These are phyloP conservation scores for Schizochytrium sp. DNA, from an alignment of 108 stramenopile genomes.

Conservation along the genomic window DNA sequence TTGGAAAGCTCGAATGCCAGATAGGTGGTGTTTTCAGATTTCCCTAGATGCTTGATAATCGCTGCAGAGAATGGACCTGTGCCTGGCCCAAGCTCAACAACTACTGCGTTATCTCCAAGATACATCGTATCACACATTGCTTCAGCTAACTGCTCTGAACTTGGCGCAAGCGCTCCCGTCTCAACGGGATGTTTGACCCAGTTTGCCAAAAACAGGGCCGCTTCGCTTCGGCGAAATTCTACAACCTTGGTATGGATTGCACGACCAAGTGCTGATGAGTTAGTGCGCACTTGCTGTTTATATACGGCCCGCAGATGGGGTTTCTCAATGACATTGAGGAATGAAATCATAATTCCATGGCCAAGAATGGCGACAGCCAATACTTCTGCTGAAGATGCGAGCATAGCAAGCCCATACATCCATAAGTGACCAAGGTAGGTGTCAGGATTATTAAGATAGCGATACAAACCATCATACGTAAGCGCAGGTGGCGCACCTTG, in stretches of 20 bases:
- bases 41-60: neutral
- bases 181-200: constrained; percentile 56
- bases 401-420: constrained; percentile 35
- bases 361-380: neutral
- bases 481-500: neutral
- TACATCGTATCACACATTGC: constrained; percentile 59
- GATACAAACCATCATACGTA: constrained; percentile 49
- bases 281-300: constrained; percentile 59
- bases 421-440: constrained; percentile 46
- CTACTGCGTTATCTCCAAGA: constrained; percentile 25
- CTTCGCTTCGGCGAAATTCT: constrained; percentile 41
- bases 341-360: constrained; percentile 42
- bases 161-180: constrained; percentile 54
- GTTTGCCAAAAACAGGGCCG: constrained; percentile 42
- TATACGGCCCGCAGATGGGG: constrained; percentile 46
- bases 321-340: constrained; percentile 40
- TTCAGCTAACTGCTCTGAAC: constrained; percentile 29
- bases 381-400: neutral
- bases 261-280: neutral
- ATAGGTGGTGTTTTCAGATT: constrained; percentile 7
- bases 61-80: constrained; percentile 35
- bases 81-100: constrained; percentile 51
- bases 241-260: neutral
- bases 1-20: constrained; percentile 31
- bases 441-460: constrained; percentile 56